phyloP scores from a whole-genome alignment of 306 rosid species.

The Sindora glabra region DNA sequence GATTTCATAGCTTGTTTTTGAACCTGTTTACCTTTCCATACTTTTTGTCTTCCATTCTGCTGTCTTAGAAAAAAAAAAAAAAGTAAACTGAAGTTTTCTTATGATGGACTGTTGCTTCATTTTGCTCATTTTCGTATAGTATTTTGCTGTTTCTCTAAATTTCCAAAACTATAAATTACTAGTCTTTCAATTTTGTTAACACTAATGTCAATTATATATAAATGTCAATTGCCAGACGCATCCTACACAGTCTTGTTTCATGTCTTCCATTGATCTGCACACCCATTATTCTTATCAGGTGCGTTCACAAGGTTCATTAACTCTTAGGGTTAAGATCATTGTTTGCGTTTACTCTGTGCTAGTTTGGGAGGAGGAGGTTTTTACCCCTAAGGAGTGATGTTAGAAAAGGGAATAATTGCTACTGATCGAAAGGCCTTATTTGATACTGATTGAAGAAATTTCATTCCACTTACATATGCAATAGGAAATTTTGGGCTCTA shows the following conservation, averaged over 20 bases:
- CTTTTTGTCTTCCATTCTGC: no score
- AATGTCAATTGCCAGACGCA: conserved; percentile 65
- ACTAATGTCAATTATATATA: conserved; percentile 3
- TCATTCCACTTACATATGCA: not conserved
- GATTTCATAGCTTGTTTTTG: no score
- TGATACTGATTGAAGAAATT: not conserved
- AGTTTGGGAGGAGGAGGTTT: conserved; percentile 2
- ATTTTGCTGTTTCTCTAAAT: not conserved
- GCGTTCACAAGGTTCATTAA: not conserved
- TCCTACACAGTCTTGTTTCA: conserved; percentile 98
- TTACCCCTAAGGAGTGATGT: conserved; percentile 9
- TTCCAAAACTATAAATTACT: not conserved
- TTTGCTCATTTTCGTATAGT: not conserved
- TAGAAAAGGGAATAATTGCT: not conserved
- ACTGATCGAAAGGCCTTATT: not conserved
- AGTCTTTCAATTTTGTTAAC: not conserved
- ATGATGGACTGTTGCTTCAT: not conserved
- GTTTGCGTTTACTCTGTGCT: not conserved
- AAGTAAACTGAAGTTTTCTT: no score
- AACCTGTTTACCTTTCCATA: no score
- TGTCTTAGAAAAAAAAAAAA: no score
- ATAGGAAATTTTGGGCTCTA: not conserved
- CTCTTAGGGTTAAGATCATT: not conserved
- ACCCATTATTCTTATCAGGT: conserved; percentile 99
- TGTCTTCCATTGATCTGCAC: conserved; percentile 95